Base-by-base conservation (phyloP, 345 rosid species). In the Eucalyptus curtisii region DNA sequence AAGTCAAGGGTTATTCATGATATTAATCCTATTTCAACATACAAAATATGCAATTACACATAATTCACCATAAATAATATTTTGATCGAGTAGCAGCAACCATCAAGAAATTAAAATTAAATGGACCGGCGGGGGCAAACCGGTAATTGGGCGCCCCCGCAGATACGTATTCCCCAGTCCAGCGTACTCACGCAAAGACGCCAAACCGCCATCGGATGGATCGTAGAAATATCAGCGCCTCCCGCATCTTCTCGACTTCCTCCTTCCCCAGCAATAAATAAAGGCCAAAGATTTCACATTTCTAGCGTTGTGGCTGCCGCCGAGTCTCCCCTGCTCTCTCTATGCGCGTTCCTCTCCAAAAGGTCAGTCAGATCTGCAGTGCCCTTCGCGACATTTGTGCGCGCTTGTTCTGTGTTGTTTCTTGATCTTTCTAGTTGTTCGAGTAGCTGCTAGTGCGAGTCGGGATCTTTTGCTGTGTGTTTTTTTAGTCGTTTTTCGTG, bases 321-420 rank as follows among this genome's bases (percentile, higher is more conserved):
- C 27, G 4, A 40, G 7, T 85, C 40, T 87, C 50, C 80, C 37
- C 30, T 25, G 30, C 61, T 55, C 81, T 45, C 52, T 45, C 86
- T 4, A 87, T 87, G 80, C 80, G 31, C 49, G 30, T 22, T 45
- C 48, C 88, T 57, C 88, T 25, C 44, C 79, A 24, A 2, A 59
- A 76, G 89, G 89, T 88, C 59, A 76, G 57, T 76, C 53, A 47
- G 61, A 66, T 66, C 61, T 88, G 47, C 57, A 71, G 8, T 42
- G 50, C 8, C 8, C 49, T 17, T 52, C 71, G 50, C 7, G 88
- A 52, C 57, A 52, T 52, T 52, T 0, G 25, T 52, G 57, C 57
- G 84, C 47, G 19, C 79, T 87, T 7, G 49, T 87, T 61, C 80
- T 87, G 71, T 55, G 33, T 45, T 3, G 25, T 57, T 55, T 37